Evolutionary conservation across 129 eudicot genomes (phyloP).

Genomic region (Silybum marianum): DNA sequence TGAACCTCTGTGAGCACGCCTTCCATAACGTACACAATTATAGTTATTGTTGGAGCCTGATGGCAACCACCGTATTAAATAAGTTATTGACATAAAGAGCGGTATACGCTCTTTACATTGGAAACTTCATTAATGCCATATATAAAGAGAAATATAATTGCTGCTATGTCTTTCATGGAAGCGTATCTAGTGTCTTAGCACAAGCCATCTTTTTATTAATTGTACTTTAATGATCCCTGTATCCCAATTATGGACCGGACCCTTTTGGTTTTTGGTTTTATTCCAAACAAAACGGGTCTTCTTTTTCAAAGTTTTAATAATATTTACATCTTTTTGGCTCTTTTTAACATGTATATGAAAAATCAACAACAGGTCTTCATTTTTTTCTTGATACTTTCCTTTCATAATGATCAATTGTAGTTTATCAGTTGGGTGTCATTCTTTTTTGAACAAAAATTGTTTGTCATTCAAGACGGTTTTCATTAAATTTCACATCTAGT

Average conservation of each 20-base stretch:
- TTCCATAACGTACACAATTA: slow-evolving; percentile 4
- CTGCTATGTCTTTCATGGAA: not conserved
- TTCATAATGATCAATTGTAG: not conserved
- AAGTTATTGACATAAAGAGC: not conserved
- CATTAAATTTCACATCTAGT: not conserved
- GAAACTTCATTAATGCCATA: not conserved
- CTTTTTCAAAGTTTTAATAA: not conserved
- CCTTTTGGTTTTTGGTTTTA: not conserved
- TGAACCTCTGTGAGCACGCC: not conserved
- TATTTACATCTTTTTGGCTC: slow-evolving; percentile 7
- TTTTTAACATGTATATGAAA: slow-evolving; percentile 1
- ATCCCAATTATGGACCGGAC: not conserved
- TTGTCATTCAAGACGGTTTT: slow-evolving; percentile 3
- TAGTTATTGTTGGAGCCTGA: not conserved
- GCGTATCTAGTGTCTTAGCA: not conserved
- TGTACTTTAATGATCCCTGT: not conserved
- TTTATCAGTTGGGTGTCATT: not conserved
- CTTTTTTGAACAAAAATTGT: not conserved
- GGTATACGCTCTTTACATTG: slow-evolving; percentile 6
- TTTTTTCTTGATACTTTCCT: not conserved
- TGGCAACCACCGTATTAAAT: not conserved
- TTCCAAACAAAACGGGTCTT: not conserved
- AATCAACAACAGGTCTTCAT: not conserved
- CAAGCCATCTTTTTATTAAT: not conserved
- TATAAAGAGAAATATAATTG: not conserved